phyloP scores from a whole-genome alignment of 768 basidiomycete species.

The Mycena polygramma region DNA sequence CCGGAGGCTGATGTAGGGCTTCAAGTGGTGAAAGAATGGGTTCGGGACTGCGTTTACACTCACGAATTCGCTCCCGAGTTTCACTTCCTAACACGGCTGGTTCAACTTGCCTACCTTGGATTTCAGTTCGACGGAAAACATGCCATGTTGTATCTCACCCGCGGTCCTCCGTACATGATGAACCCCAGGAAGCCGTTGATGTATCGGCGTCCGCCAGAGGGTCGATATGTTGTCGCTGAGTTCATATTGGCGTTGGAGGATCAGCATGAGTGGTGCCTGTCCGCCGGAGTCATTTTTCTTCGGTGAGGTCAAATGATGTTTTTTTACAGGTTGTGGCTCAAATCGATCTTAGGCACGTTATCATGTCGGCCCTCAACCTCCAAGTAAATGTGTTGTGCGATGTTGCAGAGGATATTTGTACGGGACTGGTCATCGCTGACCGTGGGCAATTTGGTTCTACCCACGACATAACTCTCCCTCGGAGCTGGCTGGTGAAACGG shows the following conservation, averaged over 20 bases:
- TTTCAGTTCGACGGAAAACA: conserved; percentile 53
- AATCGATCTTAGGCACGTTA: conserved; percentile 54
- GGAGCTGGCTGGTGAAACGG: conserved; percentile 61
- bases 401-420: conserved; percentile 62
- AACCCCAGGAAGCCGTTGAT: conserved; percentile 25
- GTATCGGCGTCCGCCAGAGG: conserved; percentile 33
- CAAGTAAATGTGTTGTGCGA: conserved; percentile 65
- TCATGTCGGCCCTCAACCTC: conserved; percentile 51
- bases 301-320: conserved; percentile 48
- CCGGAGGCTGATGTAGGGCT: conserved; percentile 55
- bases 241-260: conserved; percentile 47
- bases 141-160: conserved; percentile 51
- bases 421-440: conserved; percentile 53
- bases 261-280: conserved; percentile 42
- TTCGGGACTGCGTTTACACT: conserved; percentile 54
- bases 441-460: conserved; percentile 44
- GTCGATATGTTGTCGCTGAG: conserved; percentile 47
- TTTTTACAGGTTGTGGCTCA: background rate
- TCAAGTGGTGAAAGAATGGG: conserved; percentile 60
- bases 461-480: conserved; percentile 66
- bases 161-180: conserved; percentile 43
- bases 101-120: conserved; percentile 54
- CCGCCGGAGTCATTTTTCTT: conserved; percentile 54
- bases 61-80: conserved; percentile 42
- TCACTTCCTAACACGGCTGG: conserved; percentile 56